Evolutionary conservation across 2,329 filamentous ascomycete species (phyloP).

Genomic region (Colletotrichum higginsianum): DNA sequence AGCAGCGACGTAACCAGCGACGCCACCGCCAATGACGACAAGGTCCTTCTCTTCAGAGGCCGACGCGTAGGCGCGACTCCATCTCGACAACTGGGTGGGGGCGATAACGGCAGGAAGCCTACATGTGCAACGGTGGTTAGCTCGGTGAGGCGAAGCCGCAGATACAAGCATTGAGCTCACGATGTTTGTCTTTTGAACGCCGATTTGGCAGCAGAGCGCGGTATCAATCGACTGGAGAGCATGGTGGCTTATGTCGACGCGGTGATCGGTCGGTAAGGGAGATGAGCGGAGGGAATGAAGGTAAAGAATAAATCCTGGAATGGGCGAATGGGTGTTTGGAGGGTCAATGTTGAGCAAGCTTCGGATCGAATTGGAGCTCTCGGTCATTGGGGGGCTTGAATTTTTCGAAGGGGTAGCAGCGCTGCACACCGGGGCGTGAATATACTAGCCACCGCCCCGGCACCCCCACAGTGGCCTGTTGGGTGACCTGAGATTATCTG

Average conservation of each 20-base stretch:
- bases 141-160: conserved; percentile 26
- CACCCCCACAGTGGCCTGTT: background rate
- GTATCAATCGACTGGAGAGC: conserved; percentile 74
- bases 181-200: conserved; percentile 66
- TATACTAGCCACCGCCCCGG: background rate
- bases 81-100: conserved; percentile 63
- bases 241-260: conserved; percentile 59
- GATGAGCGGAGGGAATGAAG: conserved; percentile 17
- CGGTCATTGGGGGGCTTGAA: conserved; percentile 18
- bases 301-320: conserved; percentile 13
- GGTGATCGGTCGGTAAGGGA: conserved; percentile 46
- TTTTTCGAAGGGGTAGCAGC: conserved; percentile 15
- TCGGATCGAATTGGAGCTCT: conserved; percentile 23
- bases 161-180: conserved; percentile 57
- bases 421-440: conserved; percentile 4
- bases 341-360: conserved; percentile 8
- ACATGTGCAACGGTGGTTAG: conserved; percentile 30
- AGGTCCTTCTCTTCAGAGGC: conserved; percentile 89
- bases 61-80: conserved; percentile 72
- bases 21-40: conserved; percentile 97
- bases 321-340: conserved; percentile 21
- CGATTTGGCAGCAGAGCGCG: conserved; percentile 70
- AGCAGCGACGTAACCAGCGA: conserved; percentile 97
- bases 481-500: background rate
- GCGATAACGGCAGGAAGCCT: conserved; percentile 65